These are phyloP conservation scores for Acrodontium crateriforme DNA, from an alignment of 2,329 filamentous ascomycete genomes.

Conservation along the genomic window DNA sequence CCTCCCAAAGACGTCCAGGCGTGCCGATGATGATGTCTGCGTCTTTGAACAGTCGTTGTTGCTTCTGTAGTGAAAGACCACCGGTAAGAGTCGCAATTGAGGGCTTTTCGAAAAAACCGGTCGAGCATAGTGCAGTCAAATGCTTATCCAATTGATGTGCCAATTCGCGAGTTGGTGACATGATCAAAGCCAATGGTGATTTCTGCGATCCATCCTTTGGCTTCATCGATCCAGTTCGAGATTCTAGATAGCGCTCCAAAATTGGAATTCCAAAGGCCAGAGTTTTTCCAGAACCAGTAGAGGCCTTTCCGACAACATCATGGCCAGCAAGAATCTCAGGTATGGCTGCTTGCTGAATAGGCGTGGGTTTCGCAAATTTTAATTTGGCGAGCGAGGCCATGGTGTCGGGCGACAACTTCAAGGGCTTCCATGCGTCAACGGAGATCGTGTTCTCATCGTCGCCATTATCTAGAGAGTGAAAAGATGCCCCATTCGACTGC, in stretches of 20 bases:
- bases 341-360: conserved; percentile 68
- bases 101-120: conserved; percentile 46
- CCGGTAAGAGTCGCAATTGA: conserved; percentile 77
- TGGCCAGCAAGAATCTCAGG: conserved; percentile 70
- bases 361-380: conserved; percentile 66
- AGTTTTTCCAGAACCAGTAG: conserved; percentile 93
- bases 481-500: too few relatives aligned
- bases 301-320: conserved; percentile 90
- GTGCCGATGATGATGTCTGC: conserved; percentile 81
- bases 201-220: conserved; percentile 16
- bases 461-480: conserved; percentile 38
- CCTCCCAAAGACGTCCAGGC: conserved; percentile 86
- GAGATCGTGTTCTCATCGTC: conserved; percentile 48
- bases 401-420: conserved; percentile 59
- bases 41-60: conserved; percentile 67
- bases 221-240: conserved; percentile 15
- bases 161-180: conserved; percentile 85
- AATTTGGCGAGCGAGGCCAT: conserved; percentile 64
- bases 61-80: conserved; percentile 86
- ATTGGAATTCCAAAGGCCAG: conserved; percentile 91
- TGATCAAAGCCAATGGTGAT: conserved; percentile 57
- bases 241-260: conserved; percentile 63
- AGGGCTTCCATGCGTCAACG: conserved; percentile 61
- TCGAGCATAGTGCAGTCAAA: conserved; percentile 58
- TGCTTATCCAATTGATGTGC: conserved; percentile 84